Base-by-base conservation (phyloP, 106 monocot species). In the Phalaenopsis equestris region DNA sequence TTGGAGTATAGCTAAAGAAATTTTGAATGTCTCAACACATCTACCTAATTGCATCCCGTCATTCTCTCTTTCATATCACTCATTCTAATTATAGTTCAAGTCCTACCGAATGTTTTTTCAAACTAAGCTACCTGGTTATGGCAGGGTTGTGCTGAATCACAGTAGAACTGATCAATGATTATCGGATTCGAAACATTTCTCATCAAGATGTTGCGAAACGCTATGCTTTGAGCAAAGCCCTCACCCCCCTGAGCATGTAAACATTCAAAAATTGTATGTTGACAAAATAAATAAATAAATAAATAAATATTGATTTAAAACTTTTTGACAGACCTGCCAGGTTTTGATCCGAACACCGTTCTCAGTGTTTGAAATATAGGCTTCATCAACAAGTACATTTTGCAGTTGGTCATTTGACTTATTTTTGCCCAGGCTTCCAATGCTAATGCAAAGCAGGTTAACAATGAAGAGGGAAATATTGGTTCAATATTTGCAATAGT, bases 341-440 rank as follows among this genome's bases (percentile, higher is more conserved):
- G 91, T 88, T 77, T 94, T 94, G 82, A 94, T 94, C 72, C 94
- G 86, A n/a, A 84, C 76, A 64, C 94, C 94, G 81, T 94, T 94
- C 56, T 87, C 79, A n/a, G 94, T 87, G 73, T 94, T 81, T 45
- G 85, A 79, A 79, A 94, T 78, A 23, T 72, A 72, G 6, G 87
- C 88, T 36, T 88, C 82, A 79, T 91, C 84, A 41, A 91, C 87
- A 39, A 8, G 43, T 5, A 94, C 61, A 67, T 88, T 61, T 42
- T 84, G 72, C 70, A 91, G 90, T 78, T 84, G 78, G 56, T 42
- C 83, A 36, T 73, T 80, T 37, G 85, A 76, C 0, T 80, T 82
- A 41, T 80, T 76, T 81, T 94, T 88, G 5, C 94, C 94, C 82
- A 94, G 77, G 79, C 94, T 94, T 82, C 94, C 94, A 81, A 94